A percentile compares a stretch with the other conserved stretches of the same genome.
Evolutionary conservation across 2,329 filamentous ascomycete genomes (phyloP).

Genomic region (Blastomyces parvus): DNA sequence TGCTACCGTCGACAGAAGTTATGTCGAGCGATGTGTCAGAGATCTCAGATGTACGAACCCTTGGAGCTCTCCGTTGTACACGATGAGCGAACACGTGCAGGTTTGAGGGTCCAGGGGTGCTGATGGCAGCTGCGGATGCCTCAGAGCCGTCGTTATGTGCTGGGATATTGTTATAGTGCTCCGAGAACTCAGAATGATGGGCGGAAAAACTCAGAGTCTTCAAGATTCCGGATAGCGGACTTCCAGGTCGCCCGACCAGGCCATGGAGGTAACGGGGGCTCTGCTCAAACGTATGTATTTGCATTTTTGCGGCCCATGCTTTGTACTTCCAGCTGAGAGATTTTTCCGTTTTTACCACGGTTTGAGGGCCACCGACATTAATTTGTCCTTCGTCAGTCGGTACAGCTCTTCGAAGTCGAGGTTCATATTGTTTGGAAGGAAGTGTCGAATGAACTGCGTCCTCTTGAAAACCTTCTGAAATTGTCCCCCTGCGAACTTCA

Average conservation of each 20-base stretch:
- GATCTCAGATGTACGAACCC: not conserved
- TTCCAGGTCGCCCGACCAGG: slow-evolving; percentile 29
- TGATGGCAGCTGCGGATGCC: not conserved
- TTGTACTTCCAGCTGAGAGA: slow-evolving; percentile 23
- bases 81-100: not conserved
- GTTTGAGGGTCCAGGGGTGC: not conserved
- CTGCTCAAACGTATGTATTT: slow-evolving; percentile 21
- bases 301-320: slow-evolving; percentile 32
- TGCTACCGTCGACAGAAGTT: not conserved
- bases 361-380: not conserved
- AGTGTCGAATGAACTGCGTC: not conserved
- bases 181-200: slow-evolving; percentile 3
- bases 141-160: not conserved
- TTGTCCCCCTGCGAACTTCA: not conserved
- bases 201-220: slow-evolving; percentile 17
- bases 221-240: slow-evolving; percentile 24
- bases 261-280: slow-evolving; percentile 13
- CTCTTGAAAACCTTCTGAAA: not conserved
- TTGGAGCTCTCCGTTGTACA: not conserved
- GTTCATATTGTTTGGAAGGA: not conserved
- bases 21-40: not conserved
- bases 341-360: not conserved
- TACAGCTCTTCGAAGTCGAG: not conserved
- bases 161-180: not conserved
- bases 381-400: not conserved